These are phyloP conservation scores for Amanita subjunquillea DNA, from an alignment of 768 basidiomycete species.

Conservation along the genomic window DNA sequence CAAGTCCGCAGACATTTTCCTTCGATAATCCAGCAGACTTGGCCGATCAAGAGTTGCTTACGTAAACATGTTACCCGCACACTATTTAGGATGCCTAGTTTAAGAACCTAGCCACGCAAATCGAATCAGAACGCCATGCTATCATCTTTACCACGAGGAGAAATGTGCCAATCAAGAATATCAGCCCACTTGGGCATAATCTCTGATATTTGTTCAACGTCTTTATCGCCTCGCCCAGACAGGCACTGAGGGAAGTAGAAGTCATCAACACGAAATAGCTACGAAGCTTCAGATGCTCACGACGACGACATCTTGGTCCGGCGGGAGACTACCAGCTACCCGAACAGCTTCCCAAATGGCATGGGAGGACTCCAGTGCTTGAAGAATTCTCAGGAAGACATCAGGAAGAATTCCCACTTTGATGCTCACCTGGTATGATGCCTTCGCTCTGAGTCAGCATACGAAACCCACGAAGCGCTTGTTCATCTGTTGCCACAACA, in stretches of 20 bases:
- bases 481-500: constrained; percentile 85
- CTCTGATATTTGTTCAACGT: constrained; percentile 94
- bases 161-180: constrained; percentile 85
- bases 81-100: neutral
- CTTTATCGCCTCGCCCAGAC: constrained; percentile 95
- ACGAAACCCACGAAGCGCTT: constrained; percentile 88
- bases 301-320: constrained; percentile 82
- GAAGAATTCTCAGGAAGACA: neutral
- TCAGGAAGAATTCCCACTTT: neutral
- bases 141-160: constrained; percentile 18
- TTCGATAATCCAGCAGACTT: neutral
- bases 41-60: neutral
- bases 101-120: neutral
- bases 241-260: constrained; percentile 49
- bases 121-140: neutral
- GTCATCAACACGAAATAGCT: neutral
- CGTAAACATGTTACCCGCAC: neutral
- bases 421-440: constrained; percentile 78
- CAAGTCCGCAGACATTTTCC: neutral
- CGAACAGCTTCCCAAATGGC: constrained; percentile 90
- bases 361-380: constrained; percentile 91
- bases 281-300: constrained; percentile 36
- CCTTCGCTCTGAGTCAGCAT: constrained; percentile 89
- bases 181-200: constrained; percentile 95
- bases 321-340: constrained; percentile 74